phyloP scores from a whole-genome alignment of 768 basidiomycete genomes.

The Sistotremastrum suecicum region DNA sequence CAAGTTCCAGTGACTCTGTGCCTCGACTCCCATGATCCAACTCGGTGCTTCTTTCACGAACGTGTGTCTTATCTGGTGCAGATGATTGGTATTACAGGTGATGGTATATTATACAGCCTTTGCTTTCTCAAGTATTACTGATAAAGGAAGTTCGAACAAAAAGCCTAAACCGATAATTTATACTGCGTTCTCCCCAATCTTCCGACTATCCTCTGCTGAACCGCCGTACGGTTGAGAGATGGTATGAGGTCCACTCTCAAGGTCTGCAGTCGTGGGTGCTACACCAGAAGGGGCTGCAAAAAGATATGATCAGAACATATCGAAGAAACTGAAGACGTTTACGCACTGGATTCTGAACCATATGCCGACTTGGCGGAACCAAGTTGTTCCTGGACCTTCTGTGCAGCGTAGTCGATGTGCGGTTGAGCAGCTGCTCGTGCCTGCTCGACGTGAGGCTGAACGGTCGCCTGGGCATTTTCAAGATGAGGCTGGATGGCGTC shows the following conservation, averaged over 20 bases:
- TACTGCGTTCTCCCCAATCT: too few relatives aligned
- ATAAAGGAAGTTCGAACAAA: too few relatives aligned
- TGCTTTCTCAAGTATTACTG: too few relatives aligned
- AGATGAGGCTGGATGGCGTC: constrained; percentile 22
- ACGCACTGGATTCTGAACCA: constrained; percentile 5
- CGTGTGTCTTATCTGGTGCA: too few relatives aligned
- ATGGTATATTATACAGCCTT: too few relatives aligned
- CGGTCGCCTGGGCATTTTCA: constrained; percentile 23
- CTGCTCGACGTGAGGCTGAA: constrained; percentile 22
- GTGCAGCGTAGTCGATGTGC: constrained; percentile 7
- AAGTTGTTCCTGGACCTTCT: background rate
- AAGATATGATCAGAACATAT: constrained; percentile 7
- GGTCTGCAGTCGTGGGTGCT: constrained; percentile 24
- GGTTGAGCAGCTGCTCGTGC: constrained; percentile 11
- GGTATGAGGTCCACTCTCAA: constrained; percentile 25
- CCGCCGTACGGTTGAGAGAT: constrained; percentile 15
- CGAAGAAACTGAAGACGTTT: background rate
- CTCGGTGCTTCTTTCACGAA: too few relatives aligned
- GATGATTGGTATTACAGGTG: too few relatives aligned
- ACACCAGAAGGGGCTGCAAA: constrained; percentile 14
- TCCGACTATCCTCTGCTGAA: too few relatives aligned
- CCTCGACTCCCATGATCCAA: too few relatives aligned
- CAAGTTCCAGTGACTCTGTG: too few relatives aligned
- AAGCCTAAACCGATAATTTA: too few relatives aligned
- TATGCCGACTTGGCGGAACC: background rate